Evolutionary conservation across 768 basidiomycete genomes (phyloP).

Genomic region (Obba rivulosa): DNA sequence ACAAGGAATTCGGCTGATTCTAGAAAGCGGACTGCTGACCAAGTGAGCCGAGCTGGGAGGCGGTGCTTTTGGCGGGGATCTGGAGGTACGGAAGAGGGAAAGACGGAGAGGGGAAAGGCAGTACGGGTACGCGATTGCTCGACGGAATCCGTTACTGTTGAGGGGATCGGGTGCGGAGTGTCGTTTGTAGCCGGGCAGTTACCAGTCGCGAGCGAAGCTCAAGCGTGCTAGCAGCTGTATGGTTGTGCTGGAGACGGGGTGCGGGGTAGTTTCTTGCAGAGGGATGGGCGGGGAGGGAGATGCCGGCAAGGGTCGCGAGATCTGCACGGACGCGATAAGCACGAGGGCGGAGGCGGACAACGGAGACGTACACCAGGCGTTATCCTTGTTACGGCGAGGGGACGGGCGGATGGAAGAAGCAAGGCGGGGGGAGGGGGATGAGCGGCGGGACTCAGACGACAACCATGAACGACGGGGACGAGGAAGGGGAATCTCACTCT

Average conservation of each 20-base stretch:
- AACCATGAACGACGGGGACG: conserved; percentile 13
- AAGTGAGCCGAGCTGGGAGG: conserved; percentile 9
- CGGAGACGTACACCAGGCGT: conserved; percentile 40
- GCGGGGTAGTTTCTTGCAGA: conserved; percentile 15
- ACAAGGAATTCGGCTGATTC: conserved; percentile 18
- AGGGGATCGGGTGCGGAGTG: conserved; percentile 26
- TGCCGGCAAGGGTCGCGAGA: conserved; percentile 95
- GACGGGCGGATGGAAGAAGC: conserved; percentile 31
- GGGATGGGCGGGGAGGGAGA: conserved; percentile 46
- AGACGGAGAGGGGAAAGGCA: conserved; percentile 2
- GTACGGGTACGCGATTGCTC: conserved; percentile 42
- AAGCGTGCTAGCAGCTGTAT: conserved; percentile 34
- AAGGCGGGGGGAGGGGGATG: conserved; percentile 19
- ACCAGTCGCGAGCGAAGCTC: conserved; percentile 38
- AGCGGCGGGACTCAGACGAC: conserved; percentile 12
- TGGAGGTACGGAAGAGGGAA: background rate
- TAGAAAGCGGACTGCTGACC: conserved; percentile 9
- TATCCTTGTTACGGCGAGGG: conserved; percentile 51
- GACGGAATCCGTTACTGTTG: conserved; percentile 46
- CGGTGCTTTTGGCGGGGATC: conserved; percentile 21
- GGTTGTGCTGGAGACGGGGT: conserved; percentile 19
- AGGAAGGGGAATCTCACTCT: background rate
- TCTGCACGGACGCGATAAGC: conserved; percentile 34
- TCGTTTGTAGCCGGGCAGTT: conserved; percentile 2
- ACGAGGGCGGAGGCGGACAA: conserved; percentile 1